Evolutionary conservation across 176 grass and related monocot species (phyloP).

Genomic region (Aegilops longissima): DNA sequence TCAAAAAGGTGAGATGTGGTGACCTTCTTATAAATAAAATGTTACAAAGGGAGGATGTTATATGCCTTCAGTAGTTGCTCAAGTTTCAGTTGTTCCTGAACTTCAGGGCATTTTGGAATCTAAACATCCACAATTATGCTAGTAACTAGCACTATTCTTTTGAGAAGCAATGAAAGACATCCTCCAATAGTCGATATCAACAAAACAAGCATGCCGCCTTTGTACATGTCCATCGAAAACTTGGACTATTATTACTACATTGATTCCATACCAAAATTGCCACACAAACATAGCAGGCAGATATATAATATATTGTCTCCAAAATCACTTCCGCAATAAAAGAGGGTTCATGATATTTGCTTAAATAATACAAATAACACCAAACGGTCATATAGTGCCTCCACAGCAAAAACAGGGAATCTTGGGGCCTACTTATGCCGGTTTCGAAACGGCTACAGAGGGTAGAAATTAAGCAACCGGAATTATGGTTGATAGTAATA

Average conservation of each 20-base stretch:
- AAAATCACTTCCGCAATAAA: neutral
- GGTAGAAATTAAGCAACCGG: too few species aligned
- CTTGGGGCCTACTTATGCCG: too few species aligned
- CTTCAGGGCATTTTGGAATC: neutral
- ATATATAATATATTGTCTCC: neutral
- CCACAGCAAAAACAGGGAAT: too few species aligned
- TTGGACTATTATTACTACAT: neutral
- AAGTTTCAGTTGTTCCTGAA: neutral
- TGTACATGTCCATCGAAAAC: neutral
- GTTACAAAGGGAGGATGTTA: neutral
- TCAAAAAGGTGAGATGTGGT: neutral
- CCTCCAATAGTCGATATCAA: neutral
- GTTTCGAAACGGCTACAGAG: too few species aligned
- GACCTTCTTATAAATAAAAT: too few species aligned
- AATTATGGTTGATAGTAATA: too few species aligned
- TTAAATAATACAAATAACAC: too few species aligned
- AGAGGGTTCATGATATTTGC: too few species aligned
- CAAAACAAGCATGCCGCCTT: neutral
- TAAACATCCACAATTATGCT: neutral
- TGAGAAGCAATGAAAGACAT: neutral
- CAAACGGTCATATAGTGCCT: too few species aligned
- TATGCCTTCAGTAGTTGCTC: neutral
- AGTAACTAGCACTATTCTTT: too few species aligned
- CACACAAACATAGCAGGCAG: neutral
- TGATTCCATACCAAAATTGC: neutral